Conservation (phyloP, 306 rosid species). For the Cucumis cinereus region DNA sequence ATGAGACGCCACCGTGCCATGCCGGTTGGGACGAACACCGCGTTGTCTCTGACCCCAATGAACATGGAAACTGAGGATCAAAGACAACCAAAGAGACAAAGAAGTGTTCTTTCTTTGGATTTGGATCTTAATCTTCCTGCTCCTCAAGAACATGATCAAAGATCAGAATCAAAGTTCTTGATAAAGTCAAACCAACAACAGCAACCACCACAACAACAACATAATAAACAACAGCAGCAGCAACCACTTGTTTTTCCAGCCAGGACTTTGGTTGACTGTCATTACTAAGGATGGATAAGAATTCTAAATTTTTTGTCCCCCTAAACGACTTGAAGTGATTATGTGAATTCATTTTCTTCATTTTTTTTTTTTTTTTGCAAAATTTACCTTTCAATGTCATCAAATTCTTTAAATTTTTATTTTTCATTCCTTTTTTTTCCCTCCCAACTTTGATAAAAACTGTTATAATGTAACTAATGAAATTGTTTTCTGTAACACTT, state of each 20-base stretch:
- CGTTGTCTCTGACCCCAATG: constrained; percentile 43
- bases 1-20: constrained; percentile 75
- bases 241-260: constrained; percentile 36
- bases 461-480: not conserved
- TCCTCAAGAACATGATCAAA: constrained; percentile 72
- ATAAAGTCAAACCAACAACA: constrained; percentile 48
- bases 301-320: not conserved
- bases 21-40: constrained; percentile 21
- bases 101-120: constrained; percentile 44
- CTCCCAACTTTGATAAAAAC: not conserved
- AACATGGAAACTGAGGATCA: constrained; percentile 23
- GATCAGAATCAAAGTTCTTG: constrained; percentile 37
- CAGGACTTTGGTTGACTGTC: constrained; percentile 93
- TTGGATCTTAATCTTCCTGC: constrained; percentile 99
- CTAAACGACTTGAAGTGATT: not conserved
- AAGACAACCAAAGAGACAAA: constrained; percentile 33
- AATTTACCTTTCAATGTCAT: constrained; percentile 13
- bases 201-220: constrained; percentile 25
- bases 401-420: constrained; percentile 36
- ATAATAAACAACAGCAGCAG: constrained; percentile 15
- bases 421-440: not conserved
- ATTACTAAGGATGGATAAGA: constrained; percentile 37
- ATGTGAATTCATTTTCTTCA: not conserved
- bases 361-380: constrained; percentile 1
- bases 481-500: constrained; percentile 1